Evolutionary conservation across 768 basidiomycete genomes (phyloP).

Genomic region (Rhizopogon salebrosus): DNA sequence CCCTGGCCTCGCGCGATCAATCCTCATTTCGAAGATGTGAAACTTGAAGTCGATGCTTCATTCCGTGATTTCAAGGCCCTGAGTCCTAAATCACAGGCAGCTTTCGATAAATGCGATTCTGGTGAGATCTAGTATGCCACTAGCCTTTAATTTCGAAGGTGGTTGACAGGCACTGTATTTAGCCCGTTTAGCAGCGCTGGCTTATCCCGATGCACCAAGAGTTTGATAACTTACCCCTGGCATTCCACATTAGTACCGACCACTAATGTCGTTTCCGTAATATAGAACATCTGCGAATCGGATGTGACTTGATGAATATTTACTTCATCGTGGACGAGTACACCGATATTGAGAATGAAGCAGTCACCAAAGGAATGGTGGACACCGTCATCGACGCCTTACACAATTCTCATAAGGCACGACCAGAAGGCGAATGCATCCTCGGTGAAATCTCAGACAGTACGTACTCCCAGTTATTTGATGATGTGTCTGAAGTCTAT

Average conservation of each 20-base stretch:
- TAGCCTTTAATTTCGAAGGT: not conserved
- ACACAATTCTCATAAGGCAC: slow-evolving; percentile 1
- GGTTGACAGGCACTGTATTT: not conserved
- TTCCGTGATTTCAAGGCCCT: slow-evolving; percentile 32
- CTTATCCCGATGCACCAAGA: slow-evolving; percentile 1
- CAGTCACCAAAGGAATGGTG: not conserved
- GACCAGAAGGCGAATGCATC: slow-evolving; percentile 6
- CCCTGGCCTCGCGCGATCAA: slow-evolving; percentile 39
- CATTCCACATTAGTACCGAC: not conserved
- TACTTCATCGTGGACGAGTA: slow-evolving; percentile 29
- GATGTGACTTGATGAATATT: slow-evolving; percentile 27
- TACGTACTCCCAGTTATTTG: not conserved
- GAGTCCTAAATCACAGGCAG: slow-evolving; percentile 26
- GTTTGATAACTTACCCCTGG: not conserved
- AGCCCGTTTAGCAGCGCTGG: slow-evolving; percentile 3
- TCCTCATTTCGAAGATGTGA: slow-evolving; percentile 29
- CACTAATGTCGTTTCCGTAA: not conserved
- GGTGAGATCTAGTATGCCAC: slow-evolving; percentile 16
- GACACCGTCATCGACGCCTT: slow-evolving; percentile 4
- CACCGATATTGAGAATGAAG: slow-evolving; percentile 16
- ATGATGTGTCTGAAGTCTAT: too few species aligned
- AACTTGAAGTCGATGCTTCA: slow-evolving; percentile 34
- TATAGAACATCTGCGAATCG: slow-evolving; percentile 16
- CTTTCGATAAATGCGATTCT: slow-evolving; percentile 38
- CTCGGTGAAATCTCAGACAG: slow-evolving; percentile 7